phyloP scores from a whole-genome alignment of 805 yeast genomes.

The Lipomyces lipofer region DNA sequence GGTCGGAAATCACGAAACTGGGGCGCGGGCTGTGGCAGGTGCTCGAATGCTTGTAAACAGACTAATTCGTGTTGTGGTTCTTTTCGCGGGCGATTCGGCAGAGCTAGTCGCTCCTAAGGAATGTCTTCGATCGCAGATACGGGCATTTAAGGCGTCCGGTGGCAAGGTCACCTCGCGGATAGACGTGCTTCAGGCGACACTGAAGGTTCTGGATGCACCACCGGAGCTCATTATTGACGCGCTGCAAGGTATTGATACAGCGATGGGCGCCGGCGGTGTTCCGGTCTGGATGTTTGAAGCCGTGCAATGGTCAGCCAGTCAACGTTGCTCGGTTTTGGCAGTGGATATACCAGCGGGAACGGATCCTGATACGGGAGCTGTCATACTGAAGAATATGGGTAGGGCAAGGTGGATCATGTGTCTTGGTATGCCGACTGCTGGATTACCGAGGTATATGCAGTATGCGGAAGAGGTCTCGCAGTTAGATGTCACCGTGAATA shows the following conservation, averaged over 20 bases:
- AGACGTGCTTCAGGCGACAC: conserved; percentile 38
- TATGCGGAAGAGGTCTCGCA: conserved; percentile 16
- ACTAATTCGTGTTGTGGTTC: conserved; percentile 65
- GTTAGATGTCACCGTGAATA: conserved; percentile 15
- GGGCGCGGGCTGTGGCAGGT: conserved; percentile 71
- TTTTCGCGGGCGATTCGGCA: conserved; percentile 21
- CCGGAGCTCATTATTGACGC: conserved; percentile 81
- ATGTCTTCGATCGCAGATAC: conserved; percentile 48
- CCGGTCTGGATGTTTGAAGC: conserved; percentile 41
- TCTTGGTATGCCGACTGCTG: conserved; percentile 36
- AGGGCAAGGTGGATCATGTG: conserved; percentile 38
- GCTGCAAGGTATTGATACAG: conserved; percentile 71
- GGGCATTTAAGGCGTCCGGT: conserved; percentile 59
- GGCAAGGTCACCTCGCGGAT: conserved; percentile 57
- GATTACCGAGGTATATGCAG: conserved; percentile 24
- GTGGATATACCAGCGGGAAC: conserved; percentile 81
- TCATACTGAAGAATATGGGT: conserved; percentile 35
- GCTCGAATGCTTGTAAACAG: conserved; percentile 78
- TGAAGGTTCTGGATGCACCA: conserved; percentile 59
- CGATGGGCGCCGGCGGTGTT: conserved; percentile 20
- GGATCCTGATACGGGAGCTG: conserved; percentile 78
- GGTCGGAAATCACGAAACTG: conserved; percentile 69
- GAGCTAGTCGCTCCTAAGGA: conserved; percentile 26
- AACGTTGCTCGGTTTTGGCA: conserved; percentile 54
- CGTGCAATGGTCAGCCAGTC: conserved; percentile 66